Evolutionary conservation across 108 stramenopile species (phyloP), one percentile per base, ranked within the genome.

Genomic region (Nitzschia inconspicua): DNA sequence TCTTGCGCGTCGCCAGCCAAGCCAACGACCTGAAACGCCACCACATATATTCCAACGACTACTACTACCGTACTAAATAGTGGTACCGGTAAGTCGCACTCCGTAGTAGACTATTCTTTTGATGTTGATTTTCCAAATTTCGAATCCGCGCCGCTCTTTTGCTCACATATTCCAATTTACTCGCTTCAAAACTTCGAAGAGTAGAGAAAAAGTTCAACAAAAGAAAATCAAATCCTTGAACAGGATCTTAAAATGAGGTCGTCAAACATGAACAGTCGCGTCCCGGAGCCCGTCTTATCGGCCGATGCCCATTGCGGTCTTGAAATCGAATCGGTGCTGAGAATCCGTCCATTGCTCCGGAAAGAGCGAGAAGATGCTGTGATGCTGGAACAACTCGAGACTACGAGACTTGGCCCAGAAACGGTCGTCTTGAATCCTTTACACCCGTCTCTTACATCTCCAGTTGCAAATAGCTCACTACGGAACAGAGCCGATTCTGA

Each of bases 321-420:
- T 14, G 44, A 66, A 31, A 42, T 77, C 4, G 47, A 71, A 36
- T 66, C 76, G 8, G 61, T 63, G 30, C 42, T 77, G 37, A 24
- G 76, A 14, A 40, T 77, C 30, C 60, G 76, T 16, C 76, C 76
- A 18, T 28, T 72, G 39, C 30, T 40, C 23, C 63, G 60, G 44
- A 63, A 72, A 19, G 76, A 77, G 35, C 47, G 51, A 37, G 68
- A 66, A 40, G 76, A 77, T 54, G 3, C 37, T n/a, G 26, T 63
- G 11, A 43, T 77, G 0, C 50, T 77, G 16, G 68, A 68, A 44
- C 22, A 43, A 19, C 36, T 47, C 1, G 16, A 54, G 37, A 22
- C 53, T n/a, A 44, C 31, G 8, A 73, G 52, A 44, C 47, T 47
- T 46, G 53, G 43, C 10, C 54, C 65, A n/a, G 40, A 50, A 5